Base-by-base conservation (phyloP, 2,329 filamentous ascomycete genomes). In the Coniella lustricola region DNA sequence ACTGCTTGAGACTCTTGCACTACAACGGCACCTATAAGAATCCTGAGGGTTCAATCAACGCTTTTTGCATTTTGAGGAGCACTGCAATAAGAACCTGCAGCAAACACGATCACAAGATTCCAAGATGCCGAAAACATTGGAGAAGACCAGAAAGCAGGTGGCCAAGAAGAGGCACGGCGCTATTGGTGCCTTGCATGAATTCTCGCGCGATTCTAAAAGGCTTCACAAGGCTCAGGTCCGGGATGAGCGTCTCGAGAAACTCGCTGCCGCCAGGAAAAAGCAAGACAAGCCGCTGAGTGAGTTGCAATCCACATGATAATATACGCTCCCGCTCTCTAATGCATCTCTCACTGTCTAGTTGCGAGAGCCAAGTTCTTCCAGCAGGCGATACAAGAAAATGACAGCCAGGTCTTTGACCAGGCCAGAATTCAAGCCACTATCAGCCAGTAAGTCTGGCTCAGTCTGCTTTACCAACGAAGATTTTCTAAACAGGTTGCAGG, bases 91-190 rank as follows among this genome's bases (percentile, higher is more conserved):
- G 3, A 4, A 20, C 16, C n/a, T 16, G 12, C 29, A 3, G 5
- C 25, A 21, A n/a, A n/a, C 14, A 14, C n/a, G 3, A 20, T n/a
- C 18, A 29, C 7, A 7, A 25, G 16, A 20, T n/a, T 29, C 7
- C 62, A 75, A 59, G 20, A 95, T 95, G 90, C 79, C 87, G 13
- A 85, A 82, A 62, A 80, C 84, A 38, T 70, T 96, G 7, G 72
- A 81, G 55, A 97, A 96, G 64, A 86, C 93, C 17, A 81, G 86
- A 54, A 97, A 97, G 71, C 82, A 89, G 55, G 91, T 97, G 55
- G 73, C 82, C 31, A 95, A 95, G 72, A 96, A 96, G 76, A 82
- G 85, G 56, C 81, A 82, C 55, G 81, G 82, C 17, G 81, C 82
- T 34, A 76, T 88, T 40, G 82, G 84, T 25, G 76, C 84, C 12